Percentiles rank a stretch among this genome's conserved stretches.
phyloP scores from a whole-genome alignment of 1,139 yeast genomes.

The Kluyveromyces sp. region DNA sequence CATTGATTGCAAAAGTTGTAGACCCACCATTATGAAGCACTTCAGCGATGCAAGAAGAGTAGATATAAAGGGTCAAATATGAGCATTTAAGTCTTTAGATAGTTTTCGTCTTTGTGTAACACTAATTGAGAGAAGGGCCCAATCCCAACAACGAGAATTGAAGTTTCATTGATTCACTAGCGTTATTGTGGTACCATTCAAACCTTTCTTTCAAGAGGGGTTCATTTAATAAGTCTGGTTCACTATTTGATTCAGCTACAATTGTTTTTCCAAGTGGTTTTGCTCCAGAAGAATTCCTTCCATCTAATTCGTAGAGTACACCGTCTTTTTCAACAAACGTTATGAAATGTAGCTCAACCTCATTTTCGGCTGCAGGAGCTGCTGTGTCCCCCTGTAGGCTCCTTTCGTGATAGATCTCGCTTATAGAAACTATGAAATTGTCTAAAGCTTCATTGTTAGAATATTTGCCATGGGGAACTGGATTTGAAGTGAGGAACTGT shows the following conservation, averaged over 20 bases:
- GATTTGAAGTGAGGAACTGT: slow-evolving; percentile 21
- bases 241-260: slow-evolving; percentile 6
- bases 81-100: slow-evolving; percentile 7
- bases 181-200: slow-evolving; percentile 54
- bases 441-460: slow-evolving; percentile 46
- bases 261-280: slow-evolving; percentile 47
- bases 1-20: slow-evolving; percentile 34
- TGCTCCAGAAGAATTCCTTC: slow-evolving; percentile 69
- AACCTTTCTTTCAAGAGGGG: slow-evolving; percentile 46
- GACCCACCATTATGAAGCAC: slow-evolving; percentile 39
- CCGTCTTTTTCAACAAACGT: slow-evolving; percentile 55
- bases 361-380: slow-evolving; percentile 64
- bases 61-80: slow-evolving; percentile 90
- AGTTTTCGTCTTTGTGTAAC: not conserved
- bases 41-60: slow-evolving; percentile 48
- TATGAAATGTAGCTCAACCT: slow-evolving; percentile 71
- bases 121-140: slow-evolving; percentile 43
- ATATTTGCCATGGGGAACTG: slow-evolving; percentile 34
- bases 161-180: slow-evolving; percentile 50
- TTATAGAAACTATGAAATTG: slow-evolving; percentile 20
- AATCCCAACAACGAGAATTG: slow-evolving; percentile 65
- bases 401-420: slow-evolving; percentile 15
- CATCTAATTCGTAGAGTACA: slow-evolving; percentile 80
- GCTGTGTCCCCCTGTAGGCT: slow-evolving; percentile 59
- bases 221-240: slow-evolving; percentile 47